Percentiles rank a stretch among this genome's conserved stretches.
Conservation (phyloP, 805 yeast genomes). For the Blastobotrys peoriensis region DNA sequence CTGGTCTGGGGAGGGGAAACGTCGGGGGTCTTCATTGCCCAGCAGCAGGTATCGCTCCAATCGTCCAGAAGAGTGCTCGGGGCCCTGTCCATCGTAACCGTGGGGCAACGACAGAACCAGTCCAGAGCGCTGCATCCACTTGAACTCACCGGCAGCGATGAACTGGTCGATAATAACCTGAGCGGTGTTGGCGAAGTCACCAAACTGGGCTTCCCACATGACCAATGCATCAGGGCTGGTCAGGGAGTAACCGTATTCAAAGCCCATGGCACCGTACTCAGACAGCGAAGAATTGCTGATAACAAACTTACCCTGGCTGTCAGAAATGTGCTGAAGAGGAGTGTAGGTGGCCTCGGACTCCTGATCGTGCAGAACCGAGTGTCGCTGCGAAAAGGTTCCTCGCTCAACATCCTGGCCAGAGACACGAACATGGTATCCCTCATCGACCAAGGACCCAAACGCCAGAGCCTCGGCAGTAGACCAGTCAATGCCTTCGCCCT, state of each 20-base stretch:
- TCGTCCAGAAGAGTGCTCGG: constrained; percentile 98
- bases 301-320: constrained; percentile 71
- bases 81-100: constrained; percentile 99
- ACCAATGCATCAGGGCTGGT: constrained; percentile 96
- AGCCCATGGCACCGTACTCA: constrained; percentile 99
- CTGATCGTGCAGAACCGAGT: constrained; percentile 96
- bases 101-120: constrained; percentile 92
- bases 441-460: constrained; percentile 83
- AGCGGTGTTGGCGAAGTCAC: constrained; percentile 99
- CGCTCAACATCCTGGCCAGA: constrained; percentile 99
- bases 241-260: constrained; percentile 97
- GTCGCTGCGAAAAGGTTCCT: constrained; percentile 99
- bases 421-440: constrained; percentile 94
- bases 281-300: constrained; percentile 94
- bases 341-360: constrained; percentile 73
- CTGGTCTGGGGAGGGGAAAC: constrained; percentile 84
- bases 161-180: constrained; percentile 97
- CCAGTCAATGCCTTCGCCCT: constrained; percentile 97
- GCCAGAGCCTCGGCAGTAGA: constrained; percentile 99
- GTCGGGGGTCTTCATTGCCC: constrained; percentile 92
- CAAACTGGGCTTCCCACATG: constrained; percentile 99
- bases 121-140: constrained; percentile 99
- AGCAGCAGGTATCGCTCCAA: constrained; percentile 93
- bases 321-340: constrained; percentile 75
- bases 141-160: constrained; percentile 92